phyloP scores from a whole-genome alignment of 148 eudicot genomes.

The Chenopodium quinoa region DNA sequence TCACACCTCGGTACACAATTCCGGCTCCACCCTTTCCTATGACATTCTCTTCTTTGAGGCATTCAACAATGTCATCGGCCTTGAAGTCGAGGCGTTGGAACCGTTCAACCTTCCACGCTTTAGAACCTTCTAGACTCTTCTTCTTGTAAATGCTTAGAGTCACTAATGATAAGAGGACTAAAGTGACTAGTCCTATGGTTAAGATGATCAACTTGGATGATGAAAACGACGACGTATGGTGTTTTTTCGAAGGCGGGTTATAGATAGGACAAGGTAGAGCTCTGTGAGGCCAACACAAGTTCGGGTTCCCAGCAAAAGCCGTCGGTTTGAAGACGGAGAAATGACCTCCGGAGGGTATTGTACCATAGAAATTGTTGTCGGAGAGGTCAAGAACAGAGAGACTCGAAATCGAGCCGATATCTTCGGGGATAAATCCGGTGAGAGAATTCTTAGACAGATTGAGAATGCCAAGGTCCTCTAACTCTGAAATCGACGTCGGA shows the following conservation, averaged over 20 bases:
- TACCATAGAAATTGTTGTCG: constrained; percentile 45
- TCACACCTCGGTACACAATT: constrained; percentile 76
- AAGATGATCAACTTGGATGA: constrained; percentile 34
- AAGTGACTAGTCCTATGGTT: constrained; percentile 25
- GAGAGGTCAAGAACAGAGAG: constrained; percentile 48
- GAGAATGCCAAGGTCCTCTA: constrained; percentile 28
- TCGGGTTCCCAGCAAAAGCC: constrained; percentile 48
- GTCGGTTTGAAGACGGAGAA: constrained; percentile 40
- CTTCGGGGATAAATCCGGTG: constrained; percentile 44
- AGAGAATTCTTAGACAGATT: constrained; percentile 44
- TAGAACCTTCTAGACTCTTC: constrained; percentile 46
- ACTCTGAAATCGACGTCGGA: constrained; percentile 30
- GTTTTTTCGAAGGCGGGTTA: background rate
- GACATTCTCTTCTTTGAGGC: constrained; percentile 74
- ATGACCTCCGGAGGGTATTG: constrained; percentile 38
- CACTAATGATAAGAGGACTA: constrained; percentile 25
- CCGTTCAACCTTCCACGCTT: constrained; percentile 67
- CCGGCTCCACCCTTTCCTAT: constrained; percentile 97
- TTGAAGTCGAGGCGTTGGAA: constrained; percentile 73
- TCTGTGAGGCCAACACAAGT: constrained; percentile 38
- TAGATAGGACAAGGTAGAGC: constrained; percentile 38
- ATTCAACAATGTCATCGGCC: constrained; percentile 63
- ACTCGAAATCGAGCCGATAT: constrained; percentile 28
- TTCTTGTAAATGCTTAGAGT: constrained; percentile 30
- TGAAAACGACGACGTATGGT: constrained; percentile 22